phyloP scores from a whole-genome alignment of 2,329 filamentous ascomycete species.

The Cladosporium oxysporum region DNA sequence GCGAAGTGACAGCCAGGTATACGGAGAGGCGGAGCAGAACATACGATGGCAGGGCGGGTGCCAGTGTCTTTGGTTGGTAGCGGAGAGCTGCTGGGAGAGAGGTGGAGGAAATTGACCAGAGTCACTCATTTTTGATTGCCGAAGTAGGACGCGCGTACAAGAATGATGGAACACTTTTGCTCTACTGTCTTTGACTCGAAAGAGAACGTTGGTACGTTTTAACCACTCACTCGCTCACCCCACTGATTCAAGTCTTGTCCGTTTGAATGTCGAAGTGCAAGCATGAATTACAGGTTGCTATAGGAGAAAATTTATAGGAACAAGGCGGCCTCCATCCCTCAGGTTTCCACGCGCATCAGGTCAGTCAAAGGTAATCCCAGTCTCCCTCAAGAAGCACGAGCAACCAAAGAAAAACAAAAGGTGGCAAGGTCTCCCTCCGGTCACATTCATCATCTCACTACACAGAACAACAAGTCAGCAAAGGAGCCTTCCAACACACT shows the following conservation, averaged over 20 bases:
- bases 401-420: background rate
- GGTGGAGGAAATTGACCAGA: slow-evolving; percentile 24
- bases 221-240: background rate
- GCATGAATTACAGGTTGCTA: background rate
- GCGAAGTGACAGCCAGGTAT: background rate
- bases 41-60: background rate
- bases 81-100: background rate
- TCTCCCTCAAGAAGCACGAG: background rate
- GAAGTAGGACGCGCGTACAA: background rate
- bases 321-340: background rate
- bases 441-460: background rate
- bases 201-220: background rate
- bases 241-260: background rate
- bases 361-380: background rate
- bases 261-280: background rate
- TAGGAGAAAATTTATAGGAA: background rate
- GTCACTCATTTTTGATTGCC: slow-evolving; percentile 29
- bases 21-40: background rate
- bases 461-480: background rate
- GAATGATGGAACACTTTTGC: background rate
- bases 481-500: background rate
- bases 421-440: background rate
- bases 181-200: background rate
- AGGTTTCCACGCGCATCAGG: background rate
- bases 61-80: background rate